Base-by-base conservation (phyloP, 768 basidiomycete species). In the Russula emetica region DNA sequence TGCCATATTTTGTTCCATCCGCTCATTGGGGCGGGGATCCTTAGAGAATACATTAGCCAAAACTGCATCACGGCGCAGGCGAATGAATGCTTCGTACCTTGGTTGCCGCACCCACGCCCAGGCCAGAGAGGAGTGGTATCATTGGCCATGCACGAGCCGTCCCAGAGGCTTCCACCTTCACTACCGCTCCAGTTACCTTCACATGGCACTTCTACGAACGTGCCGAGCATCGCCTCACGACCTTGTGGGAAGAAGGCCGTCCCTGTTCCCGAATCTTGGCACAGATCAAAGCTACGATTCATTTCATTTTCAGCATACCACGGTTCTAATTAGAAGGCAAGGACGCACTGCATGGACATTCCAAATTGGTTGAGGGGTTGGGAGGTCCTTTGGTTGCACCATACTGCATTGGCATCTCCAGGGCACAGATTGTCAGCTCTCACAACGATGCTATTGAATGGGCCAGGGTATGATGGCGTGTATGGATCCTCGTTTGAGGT, bases 201-300 rank as follows among this genome's bases (percentile, higher is more conserved):
- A 70, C 83, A 86, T 24, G 79, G 78, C 20, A 84, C 83, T 70
- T 86, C 83, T 6, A 73, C 75, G 71, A 77, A 86, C 3, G 76
- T 77, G 16, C 83, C 84, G 10, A 78, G 77, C 64, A 85, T 70
- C 22, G 84, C 83, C 18, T 80, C 80, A 68, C 81, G 83, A 0
- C 80, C 71, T 0, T 76, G 77, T 0, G 83, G 83, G 80, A 85
- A 86, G 76, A 85, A 85, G 8, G 76, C 76, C 2, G 42, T 63
- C 16, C 80, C 62, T 11, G 80, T 82, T 52, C 84, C 83, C 11
- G 82, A 83, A 63, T 85, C 85, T 55, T 79, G 73, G 69, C 84
- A 86, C 49, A 86, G 78, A 70, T 85, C 84, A 69, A 85, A 86
- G 71, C 84, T 85, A 55, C 2, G 22, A 38, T 38, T 13, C 14